phyloP scores from a whole-genome alignment of 805 yeast species.

The Kurtzmaniella fragi region DNA sequence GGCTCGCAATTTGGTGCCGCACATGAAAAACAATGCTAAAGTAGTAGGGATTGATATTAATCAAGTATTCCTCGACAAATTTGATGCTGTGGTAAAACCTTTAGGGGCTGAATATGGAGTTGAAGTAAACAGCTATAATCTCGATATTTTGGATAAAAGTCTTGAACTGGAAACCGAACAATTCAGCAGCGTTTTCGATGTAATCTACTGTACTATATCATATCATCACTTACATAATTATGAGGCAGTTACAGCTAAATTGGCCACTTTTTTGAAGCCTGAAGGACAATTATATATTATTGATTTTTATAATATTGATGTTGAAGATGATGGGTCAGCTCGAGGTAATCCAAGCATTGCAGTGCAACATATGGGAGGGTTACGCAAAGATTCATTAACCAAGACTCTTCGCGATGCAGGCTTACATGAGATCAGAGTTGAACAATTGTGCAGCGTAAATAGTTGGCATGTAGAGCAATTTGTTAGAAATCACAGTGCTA shows the following conservation, averaged over 20 bases:
- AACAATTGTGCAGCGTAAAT: conserved; percentile 12
- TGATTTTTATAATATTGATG: conserved; percentile 36
- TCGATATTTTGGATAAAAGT: conserved; percentile 21
- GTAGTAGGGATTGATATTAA: conserved; percentile 36
- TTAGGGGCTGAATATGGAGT: background rate
- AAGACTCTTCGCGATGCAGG: conserved; percentile 17
- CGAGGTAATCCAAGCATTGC: conserved; percentile 7
- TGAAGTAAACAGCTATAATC: conserved; percentile 8
- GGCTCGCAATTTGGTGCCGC: conserved; percentile 25
- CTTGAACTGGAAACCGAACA: conserved; percentile 8
- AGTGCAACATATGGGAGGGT: conserved; percentile 29
- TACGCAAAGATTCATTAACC: conserved; percentile 18
- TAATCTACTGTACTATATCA: conserved; percentile 30
- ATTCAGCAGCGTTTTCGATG: conserved; percentile 22
- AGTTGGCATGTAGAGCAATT: conserved; percentile 23
- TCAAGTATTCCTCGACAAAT: conserved; percentile 12
- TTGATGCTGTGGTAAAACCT: conserved; percentile 1
- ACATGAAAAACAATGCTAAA: conserved; percentile 15
- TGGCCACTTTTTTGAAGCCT: conserved; percentile 26
- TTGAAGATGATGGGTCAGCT: conserved; percentile 10
- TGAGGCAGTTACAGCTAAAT: conserved; percentile 20
- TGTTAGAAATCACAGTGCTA: conserved; percentile 18
- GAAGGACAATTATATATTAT: conserved; percentile 31
- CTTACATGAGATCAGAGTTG: conserved; percentile 17
- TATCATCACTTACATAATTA: conserved; percentile 36